phyloP scores from a whole-genome alignment of 2,329 filamentous ascomycete genomes.

The Fusarium tricinctum region DNA sequence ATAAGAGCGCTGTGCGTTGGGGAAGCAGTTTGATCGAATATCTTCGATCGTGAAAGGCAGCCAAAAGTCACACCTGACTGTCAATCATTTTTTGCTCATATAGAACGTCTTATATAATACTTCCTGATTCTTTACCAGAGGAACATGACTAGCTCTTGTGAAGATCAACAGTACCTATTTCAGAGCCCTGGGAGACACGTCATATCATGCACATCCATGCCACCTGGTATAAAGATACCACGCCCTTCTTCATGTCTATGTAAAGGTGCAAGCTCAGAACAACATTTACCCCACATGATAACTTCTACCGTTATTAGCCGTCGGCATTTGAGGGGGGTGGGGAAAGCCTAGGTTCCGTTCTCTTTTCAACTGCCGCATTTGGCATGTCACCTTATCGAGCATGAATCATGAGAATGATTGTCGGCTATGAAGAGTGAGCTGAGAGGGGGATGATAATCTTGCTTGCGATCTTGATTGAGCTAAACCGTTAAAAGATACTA shows the following conservation, averaged over 20 bases:
- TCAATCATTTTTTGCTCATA: not conserved
- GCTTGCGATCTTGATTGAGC: too few species aligned
- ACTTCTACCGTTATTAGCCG: too few species aligned
- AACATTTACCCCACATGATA: too few species aligned
- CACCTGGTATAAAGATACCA: too few species aligned
- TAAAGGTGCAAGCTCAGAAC: too few species aligned
- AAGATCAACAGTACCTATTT: too few species aligned
- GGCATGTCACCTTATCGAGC: not conserved
- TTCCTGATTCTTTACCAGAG: too few species aligned
- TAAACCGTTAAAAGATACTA: not conserved
- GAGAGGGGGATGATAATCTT: not conserved
- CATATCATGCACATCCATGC: too few species aligned
- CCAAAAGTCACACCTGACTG: not conserved
- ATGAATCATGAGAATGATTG: not conserved
- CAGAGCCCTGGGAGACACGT: too few species aligned
- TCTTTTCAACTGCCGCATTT: slow-evolving; percentile 22
- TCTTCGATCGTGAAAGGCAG: slow-evolving; percentile 19
- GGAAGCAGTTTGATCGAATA: slow-evolving; percentile 32
- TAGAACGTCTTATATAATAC: not conserved
- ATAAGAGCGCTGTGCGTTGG: slow-evolving; percentile 39
- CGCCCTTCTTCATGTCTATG: too few species aligned
- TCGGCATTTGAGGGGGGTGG: not conserved
- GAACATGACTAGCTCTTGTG: too few species aligned
- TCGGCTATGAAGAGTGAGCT: not conserved
- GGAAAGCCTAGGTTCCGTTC: slow-evolving; percentile 6